phyloP scores from a whole-genome alignment of 805 yeast genomes.

The Kodamaea laetipori region DNA sequence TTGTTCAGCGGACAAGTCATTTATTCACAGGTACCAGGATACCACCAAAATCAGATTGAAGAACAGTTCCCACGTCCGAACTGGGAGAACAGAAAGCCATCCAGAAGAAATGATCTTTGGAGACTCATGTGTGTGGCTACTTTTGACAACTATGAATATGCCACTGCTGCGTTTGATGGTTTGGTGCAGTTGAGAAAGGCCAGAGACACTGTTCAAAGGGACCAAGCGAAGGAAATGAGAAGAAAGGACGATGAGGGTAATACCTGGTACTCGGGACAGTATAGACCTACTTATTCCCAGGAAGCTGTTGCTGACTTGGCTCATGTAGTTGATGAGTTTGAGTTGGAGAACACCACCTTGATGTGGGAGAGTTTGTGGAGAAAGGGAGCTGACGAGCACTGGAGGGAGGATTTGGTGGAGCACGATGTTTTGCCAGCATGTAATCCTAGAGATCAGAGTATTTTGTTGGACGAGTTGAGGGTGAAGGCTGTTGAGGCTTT shows the following conservation, averaged over 20 bases:
- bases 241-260: conserved; percentile 74
- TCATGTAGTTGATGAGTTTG: conserved; percentile 65
- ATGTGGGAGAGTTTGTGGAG: conserved; percentile 90
- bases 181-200: conserved; percentile 71
- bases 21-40: conserved; percentile 81
- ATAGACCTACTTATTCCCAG: conserved; percentile 85
- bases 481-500: conserved; percentile 40
- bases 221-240: conserved; percentile 67
- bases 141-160: conserved; percentile 58
- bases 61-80: conserved; percentile 78
- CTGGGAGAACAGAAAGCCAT: conserved; percentile 85
- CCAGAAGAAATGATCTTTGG: conserved; percentile 85
- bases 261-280: conserved; percentile 85
- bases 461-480: conserved; percentile 62
- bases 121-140: conserved; percentile 84
- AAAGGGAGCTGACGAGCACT: conserved; percentile 73
- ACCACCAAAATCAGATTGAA: conserved; percentile 59
- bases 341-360: conserved; percentile 50
- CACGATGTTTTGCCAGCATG: conserved; percentile 63
- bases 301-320: conserved; percentile 88
- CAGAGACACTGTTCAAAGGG: conserved; percentile 63
- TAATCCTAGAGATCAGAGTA: conserved; percentile 67
- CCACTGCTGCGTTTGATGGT: conserved; percentile 73
- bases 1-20: conserved; percentile 86
- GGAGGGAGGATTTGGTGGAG: conserved; percentile 61